phyloP scores from a whole-genome alignment of 2,329 filamentous ascomycete genomes.

The Cercospora sesami region DNA sequence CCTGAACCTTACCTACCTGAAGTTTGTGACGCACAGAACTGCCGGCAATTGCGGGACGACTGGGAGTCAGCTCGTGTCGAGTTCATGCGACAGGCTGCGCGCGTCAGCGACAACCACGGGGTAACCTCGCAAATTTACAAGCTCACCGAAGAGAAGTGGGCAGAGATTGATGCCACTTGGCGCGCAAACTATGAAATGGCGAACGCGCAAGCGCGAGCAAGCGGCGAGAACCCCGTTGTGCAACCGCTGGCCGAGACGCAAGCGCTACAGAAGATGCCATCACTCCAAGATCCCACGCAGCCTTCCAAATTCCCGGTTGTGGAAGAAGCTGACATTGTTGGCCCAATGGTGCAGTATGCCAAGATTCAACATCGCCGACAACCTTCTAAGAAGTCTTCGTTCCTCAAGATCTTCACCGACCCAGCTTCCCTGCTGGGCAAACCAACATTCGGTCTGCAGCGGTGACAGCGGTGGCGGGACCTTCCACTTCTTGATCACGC shows the following conservation, averaged over 20 bases:
- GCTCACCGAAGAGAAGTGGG: conserved; percentile 87
- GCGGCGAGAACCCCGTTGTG: conserved; percentile 45
- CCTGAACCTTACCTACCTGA: conserved; percentile 77
- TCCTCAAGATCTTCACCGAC: conserved; percentile 41
- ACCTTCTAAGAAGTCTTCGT: conserved; percentile 34
- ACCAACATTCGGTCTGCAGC: conserved; percentile 25
- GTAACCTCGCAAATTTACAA: conserved; percentile 84
- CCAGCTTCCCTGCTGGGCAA: conserved; percentile 31
- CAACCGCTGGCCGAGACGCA: conserved; percentile 47
- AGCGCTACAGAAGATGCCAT: conserved; percentile 65
- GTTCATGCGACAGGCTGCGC: conserved; percentile 84
- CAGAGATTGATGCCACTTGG: conserved; percentile 74
- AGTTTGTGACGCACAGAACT: conserved; percentile 57
- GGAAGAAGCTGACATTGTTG: conserved; percentile 89
- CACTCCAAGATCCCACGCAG: conserved; percentile 64
- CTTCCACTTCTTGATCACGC: neutral
- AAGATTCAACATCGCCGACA: conserved; percentile 35
- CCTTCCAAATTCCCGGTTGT: conserved; percentile 84
- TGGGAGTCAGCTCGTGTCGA: conserved; percentile 83
- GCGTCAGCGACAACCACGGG: conserved; percentile 87
- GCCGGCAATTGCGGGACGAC: conserved; percentile 68
- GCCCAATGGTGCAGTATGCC: conserved; percentile 70
- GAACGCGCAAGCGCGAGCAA: conserved; percentile 39
- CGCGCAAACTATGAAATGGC: conserved; percentile 67
- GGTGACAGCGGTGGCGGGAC: conserved; percentile 15